These are phyloP conservation scores for Fusarium tricinctum DNA, from an alignment of 2,329 filamentous ascomycete species.

Conservation along the genomic window DNA sequence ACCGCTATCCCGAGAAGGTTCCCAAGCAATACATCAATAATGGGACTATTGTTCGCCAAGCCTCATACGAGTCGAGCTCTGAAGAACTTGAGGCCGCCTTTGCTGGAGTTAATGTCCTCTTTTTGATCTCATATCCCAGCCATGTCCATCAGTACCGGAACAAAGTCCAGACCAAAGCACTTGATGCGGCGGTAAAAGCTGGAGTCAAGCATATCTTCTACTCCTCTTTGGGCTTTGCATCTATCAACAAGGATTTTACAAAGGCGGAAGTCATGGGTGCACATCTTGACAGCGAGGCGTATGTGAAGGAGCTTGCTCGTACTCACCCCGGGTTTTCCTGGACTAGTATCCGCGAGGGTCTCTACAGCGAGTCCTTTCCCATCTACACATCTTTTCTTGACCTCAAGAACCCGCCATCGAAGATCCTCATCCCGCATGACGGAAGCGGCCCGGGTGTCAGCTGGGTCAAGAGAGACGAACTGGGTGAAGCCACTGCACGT, in stretches of 20 bases:
- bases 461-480: conserved; percentile 41
- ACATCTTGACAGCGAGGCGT: conserved; percentile 34
- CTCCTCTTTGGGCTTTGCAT: conserved; percentile 33
- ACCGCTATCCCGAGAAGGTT: conserved; percentile 24
- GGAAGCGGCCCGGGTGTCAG: conserved; percentile 26
- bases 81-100: conserved; percentile 18
- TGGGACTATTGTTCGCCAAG: conserved; percentile 12
- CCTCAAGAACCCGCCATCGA: background rate
- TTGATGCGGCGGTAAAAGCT: conserved; percentile 27
- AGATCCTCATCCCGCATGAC: conserved; percentile 29
- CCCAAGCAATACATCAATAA: background rate
- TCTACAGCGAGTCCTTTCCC: conserved; percentile 39
- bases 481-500: conserved; percentile 35
- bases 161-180: conserved; percentile 14
- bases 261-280: conserved; percentile 39
- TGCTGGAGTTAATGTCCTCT: conserved; percentile 4
- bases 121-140: conserved; percentile 42
- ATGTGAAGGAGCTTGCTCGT: conserved; percentile 6
- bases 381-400: conserved; percentile 40
- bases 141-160: conserved; percentile 36
- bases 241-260: background rate
- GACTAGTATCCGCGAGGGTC: conserved; percentile 38
- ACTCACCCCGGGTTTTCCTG: background rate
- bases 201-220: conserved; percentile 38
- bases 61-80: conserved; percentile 30